These are phyloP conservation scores for Bjerkandera adusta DNA, from an alignment of 1,284 basidiomycete species.

Conservation along the genomic window DNA sequence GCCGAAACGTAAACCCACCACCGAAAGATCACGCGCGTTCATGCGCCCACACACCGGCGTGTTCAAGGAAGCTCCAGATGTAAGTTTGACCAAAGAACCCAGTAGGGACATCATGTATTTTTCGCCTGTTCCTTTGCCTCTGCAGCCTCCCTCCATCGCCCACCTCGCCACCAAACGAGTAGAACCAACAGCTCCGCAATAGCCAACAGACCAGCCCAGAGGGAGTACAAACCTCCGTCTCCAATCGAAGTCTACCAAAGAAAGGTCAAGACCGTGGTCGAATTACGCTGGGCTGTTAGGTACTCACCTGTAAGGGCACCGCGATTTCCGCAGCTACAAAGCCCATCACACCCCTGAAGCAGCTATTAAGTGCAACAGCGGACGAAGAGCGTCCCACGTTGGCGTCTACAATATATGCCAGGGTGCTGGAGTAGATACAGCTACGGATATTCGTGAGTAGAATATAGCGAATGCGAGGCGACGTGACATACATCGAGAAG, in stretches of 20 bases:
- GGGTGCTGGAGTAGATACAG: constrained; percentile 45
- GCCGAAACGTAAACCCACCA: no score
- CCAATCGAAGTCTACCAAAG: no score
- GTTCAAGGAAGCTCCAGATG: no score
- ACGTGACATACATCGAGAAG: constrained; percentile 56
- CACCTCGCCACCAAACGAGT: constrained; percentile 48
- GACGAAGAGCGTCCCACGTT: constrained; percentile 72
- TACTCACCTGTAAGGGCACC: constrained; percentile 68
- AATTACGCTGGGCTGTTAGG: no score
- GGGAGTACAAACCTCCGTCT: constrained; percentile 74
- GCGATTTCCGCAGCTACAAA: constrained; percentile 71
- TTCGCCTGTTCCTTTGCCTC: no score
- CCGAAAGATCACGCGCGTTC: no score
- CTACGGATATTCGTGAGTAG: no score
- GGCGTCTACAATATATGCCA: constrained; percentile 78
- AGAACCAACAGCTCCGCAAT: constrained; percentile 52
- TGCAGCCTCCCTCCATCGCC: constrained; percentile 40
- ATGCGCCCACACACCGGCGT: no score
- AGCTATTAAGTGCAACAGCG: constrained; percentile 71
- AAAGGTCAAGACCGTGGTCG: no score
- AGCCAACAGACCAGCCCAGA: constrained; percentile 64
- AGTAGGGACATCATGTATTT: no score
- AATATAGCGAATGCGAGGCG: neutral
- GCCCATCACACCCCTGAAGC: constrained; percentile 66
- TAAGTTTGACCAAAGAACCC: no score